Percentiles rank a stretch among this genome's conserved stretches.
phyloP scores from a whole-genome alignment of 495 filamentous ascomycete genomes.

The Filosporella fistucella region DNA sequence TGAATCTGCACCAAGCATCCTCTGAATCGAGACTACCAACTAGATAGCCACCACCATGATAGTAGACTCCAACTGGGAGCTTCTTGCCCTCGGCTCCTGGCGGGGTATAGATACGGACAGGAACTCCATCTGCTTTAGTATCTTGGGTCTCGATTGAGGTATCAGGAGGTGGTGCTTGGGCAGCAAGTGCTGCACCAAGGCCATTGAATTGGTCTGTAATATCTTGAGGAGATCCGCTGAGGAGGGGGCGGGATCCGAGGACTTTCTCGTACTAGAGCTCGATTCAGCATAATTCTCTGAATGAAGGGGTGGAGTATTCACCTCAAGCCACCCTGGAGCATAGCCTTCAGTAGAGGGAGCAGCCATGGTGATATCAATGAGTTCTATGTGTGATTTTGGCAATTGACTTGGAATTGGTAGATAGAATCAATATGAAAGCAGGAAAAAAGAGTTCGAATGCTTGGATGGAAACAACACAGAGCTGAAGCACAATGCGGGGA shows the following conservation, averaged over 20 bases:
- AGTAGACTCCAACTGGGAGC: slow-evolving; percentile 17
- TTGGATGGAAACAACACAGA: no score
- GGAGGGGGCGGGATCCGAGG: slow-evolving; percentile 1
- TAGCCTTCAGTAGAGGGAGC: slow-evolving; percentile 7
- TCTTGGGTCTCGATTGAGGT: slow-evolving; percentile 1
- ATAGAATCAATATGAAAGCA: no score
- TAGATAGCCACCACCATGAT: slow-evolving; percentile 25
- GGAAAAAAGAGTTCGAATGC: no score
- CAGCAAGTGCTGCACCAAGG: slow-evolving; percentile 5
- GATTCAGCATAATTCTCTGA: neutral
- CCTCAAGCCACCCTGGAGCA: slow-evolving; percentile 11
- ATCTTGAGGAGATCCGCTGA: slow-evolving; percentile 1
- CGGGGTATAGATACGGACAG: slow-evolving; percentile 11
- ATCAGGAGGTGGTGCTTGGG: slow-evolving; percentile 8
- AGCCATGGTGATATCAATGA: no score
- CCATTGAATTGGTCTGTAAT: slow-evolving; percentile 10
- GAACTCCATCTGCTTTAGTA: slow-evolving; percentile 6
- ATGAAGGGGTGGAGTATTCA: neutral
- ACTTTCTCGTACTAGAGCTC: slow-evolving; percentile 3
- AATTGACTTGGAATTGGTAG: no score
- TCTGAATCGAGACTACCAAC: slow-evolving; percentile 24
- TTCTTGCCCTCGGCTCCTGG: slow-evolving; percentile 3
- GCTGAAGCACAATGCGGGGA: no score
- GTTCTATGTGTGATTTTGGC: no score
- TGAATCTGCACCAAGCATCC: slow-evolving; percentile 24